These are phyloP conservation scores for Penicillium sp. DNA, from an alignment of 2,329 filamentous ascomycete species.

Conservation along the genomic window DNA sequence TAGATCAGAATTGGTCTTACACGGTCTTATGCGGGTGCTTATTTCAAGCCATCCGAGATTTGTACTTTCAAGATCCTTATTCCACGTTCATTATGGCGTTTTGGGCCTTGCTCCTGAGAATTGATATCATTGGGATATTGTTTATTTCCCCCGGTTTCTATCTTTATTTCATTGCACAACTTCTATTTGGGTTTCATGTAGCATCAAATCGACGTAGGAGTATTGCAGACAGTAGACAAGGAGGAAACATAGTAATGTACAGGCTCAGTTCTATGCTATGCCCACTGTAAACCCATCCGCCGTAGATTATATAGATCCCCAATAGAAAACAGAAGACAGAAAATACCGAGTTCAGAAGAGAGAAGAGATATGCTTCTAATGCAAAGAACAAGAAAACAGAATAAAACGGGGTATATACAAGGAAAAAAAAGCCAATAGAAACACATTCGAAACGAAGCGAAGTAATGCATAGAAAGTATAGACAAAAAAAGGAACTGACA, in stretches of 20 bases:
- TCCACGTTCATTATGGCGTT: constrained; percentile 5
- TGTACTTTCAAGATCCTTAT: constrained; percentile 3
- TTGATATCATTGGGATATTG: not conserved
- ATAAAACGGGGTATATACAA: constrained; percentile 8
- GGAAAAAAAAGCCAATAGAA: not conserved
- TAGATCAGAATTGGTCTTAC: not conserved
- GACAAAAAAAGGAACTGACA: not conserved
- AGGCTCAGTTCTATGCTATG: not conserved
- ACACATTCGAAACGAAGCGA: not conserved
- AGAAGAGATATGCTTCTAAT: not conserved
- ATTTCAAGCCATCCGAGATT: not conserved
- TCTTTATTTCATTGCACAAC: not conserved
- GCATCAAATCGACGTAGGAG: not conserved
- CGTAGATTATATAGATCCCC: not conserved
- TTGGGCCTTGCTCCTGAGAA: not conserved
- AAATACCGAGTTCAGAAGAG: not conserved
- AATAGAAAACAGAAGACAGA: not conserved
- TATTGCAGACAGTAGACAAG: not conserved
- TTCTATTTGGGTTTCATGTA: not conserved
- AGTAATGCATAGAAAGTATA: not conserved
- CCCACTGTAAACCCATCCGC: not conserved
- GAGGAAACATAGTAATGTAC: not conserved
- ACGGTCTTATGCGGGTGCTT: not conserved
- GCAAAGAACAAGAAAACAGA: not conserved
- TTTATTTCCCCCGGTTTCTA: not conserved